Base-by-base conservation (phyloP, 2,329 filamentous ascomycete genomes). In the Nothophoma quercina region DNA sequence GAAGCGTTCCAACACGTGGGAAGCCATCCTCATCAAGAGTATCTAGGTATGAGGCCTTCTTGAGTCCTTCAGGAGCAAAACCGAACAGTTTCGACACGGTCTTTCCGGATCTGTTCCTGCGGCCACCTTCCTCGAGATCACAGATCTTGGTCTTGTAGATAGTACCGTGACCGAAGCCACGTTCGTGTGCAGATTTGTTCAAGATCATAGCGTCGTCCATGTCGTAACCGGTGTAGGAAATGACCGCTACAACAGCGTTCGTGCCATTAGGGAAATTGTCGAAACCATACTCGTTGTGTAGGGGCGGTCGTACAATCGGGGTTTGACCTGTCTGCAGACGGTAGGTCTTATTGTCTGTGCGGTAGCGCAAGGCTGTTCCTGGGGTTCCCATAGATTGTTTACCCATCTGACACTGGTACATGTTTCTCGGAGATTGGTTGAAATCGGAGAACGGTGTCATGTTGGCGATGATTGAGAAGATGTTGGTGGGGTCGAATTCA, bases 171-270 rank as follows among this genome's bases (percentile, higher is more conserved):
- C 92, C 93, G 69, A 99, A 98, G 12, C 95, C 95, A 63, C 95
- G 87, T 76, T 99, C 95, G 75, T 97, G 91, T 2, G 93, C 88
- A 16, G 92, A 96, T 75, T 98, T 98, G 81, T 98, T 98, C 72
- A 99, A 82, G 71, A 99, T 98, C 93, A 98, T 98, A 72, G 95
- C 95, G 78, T 99, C 95, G 82, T 99, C 95, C 95, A 99, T 99
- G 82, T 99, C 95, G 78, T 98, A 99, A 43, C 93, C 95, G 2
- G 93, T 98, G 75, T 99, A 99, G 0, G 93, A 97, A 59, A 99
- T 96, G 74, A 99, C 96, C 53, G 95, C 95, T 52, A 99, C 95
- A 30, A 98, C 87, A 7, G 92, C 91, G 68, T 99, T 99, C 68
- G 87, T 93, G 22, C 95, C 95, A 72, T 98, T 97, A 47, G 95